These are phyloP conservation scores for Schrenkiella parvula DNA, from an alignment of 345 rosid species.

Conservation along the genomic window DNA sequence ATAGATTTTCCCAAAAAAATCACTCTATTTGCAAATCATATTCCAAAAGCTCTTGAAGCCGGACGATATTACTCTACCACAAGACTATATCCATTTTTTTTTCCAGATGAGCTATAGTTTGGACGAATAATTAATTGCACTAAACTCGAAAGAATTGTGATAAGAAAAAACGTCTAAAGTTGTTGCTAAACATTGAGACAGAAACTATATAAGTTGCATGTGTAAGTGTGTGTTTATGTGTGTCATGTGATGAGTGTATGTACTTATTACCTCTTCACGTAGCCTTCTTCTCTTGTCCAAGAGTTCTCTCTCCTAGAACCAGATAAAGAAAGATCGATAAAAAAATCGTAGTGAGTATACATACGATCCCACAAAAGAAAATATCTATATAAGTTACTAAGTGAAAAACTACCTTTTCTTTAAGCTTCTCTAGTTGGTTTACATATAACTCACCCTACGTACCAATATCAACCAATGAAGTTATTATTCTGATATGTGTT, in stretches of 20 bases:
- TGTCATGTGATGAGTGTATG: not conserved
- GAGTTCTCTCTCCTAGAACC: constrained; percentile 47
- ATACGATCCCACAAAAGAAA: not conserved
- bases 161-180: too few species aligned
- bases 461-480: constrained; percentile 6
- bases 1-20: too few species aligned
- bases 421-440: constrained; percentile 40
- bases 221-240: not conserved
- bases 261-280: constrained; percentile 34
- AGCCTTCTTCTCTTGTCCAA: constrained; percentile 43
- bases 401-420: constrained; percentile 39
- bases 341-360: too few species aligned
- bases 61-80: too few species aligned
- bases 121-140: too few species aligned
- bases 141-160: too few species aligned
- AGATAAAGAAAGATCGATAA: not conserved
- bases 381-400: not conserved
- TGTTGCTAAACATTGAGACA: not conserved
- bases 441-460: constrained; percentile 41
- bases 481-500: too few species aligned
- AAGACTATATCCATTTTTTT: too few species aligned
- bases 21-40: too few species aligned
- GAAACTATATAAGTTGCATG: not conserved
- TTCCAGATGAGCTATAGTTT: too few species aligned
- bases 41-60: too few species aligned